Conservation (phyloP, 2,329 filamentous ascomycete genomes). For the Cytospora mali region DNA sequence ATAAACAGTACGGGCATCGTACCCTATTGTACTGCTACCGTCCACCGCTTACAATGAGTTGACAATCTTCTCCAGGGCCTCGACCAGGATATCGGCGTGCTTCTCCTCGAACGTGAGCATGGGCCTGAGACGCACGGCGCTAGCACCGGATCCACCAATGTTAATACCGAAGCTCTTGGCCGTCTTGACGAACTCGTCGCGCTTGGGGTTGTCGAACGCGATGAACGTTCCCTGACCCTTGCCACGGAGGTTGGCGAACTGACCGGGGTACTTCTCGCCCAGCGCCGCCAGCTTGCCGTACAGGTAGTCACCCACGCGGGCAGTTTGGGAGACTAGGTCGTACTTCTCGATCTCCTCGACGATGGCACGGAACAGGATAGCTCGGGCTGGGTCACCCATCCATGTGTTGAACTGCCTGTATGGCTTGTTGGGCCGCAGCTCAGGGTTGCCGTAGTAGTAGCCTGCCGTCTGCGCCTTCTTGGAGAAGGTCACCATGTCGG, state of each 20-base stretch:
- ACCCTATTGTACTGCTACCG: neutral
- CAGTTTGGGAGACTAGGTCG: conserved; percentile 79
- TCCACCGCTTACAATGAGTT: conserved; percentile 40
- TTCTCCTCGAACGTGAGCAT: conserved; percentile 93
- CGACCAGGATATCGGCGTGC: conserved; percentile 84
- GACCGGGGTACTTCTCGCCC: conserved; percentile 69
- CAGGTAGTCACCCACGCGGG: conserved; percentile 76
- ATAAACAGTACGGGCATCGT: neutral
- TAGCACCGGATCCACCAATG: conserved; percentile 79
- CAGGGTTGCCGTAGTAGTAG: conserved; percentile 84
- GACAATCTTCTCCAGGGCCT: conserved; percentile 74
- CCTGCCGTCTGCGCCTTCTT: conserved; percentile 95
- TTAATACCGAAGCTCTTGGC: conserved; percentile 83
- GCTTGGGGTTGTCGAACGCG: conserved; percentile 81
- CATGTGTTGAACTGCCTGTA: conserved; percentile 98
- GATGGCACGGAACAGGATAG: conserved; percentile 84
- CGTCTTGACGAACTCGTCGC: conserved; percentile 77
- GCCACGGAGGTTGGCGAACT: conserved; percentile 82
- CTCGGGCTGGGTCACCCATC: conserved; percentile 90
- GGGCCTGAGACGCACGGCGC: conserved; percentile 77
- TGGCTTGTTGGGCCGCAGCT: conserved; percentile 84
- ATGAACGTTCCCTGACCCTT: conserved; percentile 91
- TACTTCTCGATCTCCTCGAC: conserved; percentile 77
- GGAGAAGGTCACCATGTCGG: conserved; percentile 92
- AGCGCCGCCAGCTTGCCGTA: conserved; percentile 70